These are phyloP conservation scores for Sphagnum contortum DNA, from an alignment of 225 moss, liverwort and hornwort species.

Conservation along the genomic window DNA sequence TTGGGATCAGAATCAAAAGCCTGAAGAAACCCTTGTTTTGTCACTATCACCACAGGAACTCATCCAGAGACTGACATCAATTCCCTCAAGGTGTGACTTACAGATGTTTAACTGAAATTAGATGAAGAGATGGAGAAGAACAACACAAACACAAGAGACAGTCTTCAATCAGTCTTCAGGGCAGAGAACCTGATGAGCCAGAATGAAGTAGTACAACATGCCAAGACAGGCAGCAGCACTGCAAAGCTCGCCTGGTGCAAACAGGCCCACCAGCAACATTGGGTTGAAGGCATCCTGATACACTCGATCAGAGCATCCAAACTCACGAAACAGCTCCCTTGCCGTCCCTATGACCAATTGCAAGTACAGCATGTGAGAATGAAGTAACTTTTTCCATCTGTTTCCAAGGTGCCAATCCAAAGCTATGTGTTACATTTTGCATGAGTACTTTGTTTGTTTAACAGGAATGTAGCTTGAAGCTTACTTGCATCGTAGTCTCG, in stretches of 20 bases:
- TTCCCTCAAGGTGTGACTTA: too few species aligned
- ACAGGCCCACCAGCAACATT: constrained; percentile 91
- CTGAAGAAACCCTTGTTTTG: background rate
- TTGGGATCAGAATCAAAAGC: background rate
- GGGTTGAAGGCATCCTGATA: constrained; percentile 96
- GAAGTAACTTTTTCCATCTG: too few species aligned
- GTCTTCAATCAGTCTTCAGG: background rate
- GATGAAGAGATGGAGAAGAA: background rate
- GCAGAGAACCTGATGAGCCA: constrained; percentile 81
- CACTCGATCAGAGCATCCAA: constrained; percentile 88
- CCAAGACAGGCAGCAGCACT: constrained; percentile 92
- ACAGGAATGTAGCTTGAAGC: background rate
- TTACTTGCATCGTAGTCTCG: constrained; percentile 78
- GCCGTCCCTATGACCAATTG: constrained; percentile 56
- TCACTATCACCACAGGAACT: too few species aligned
- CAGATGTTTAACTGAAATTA: too few species aligned
- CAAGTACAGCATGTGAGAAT: background rate
- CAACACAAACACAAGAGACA: background rate
- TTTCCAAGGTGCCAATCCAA: too few species aligned
- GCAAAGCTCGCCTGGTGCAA: constrained; percentile 91
- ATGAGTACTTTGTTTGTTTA: too few species aligned
- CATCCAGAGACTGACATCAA: too few species aligned
- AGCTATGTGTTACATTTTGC: too few species aligned
- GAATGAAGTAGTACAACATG: constrained; percentile 97
- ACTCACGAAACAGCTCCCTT: constrained; percentile 89